A percentile compares a stretch with the other conserved stretches of the same genome.
Conservation (phyloP, 331 rosid genomes). For the Acacia pycnantha region DNA sequence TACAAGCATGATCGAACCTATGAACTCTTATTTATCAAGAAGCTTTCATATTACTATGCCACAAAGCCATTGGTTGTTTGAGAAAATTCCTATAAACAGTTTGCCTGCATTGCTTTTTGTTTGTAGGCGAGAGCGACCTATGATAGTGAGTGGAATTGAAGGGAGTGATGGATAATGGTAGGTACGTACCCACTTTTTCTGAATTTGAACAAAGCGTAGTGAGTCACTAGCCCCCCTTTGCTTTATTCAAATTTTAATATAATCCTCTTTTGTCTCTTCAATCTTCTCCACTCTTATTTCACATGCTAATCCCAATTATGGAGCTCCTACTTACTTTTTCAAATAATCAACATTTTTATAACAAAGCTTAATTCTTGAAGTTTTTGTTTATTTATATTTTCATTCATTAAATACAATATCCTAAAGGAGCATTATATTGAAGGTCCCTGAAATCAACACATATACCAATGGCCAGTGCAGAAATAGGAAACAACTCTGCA, state of each 20-base stretch:
- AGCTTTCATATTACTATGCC: too few relatives aligned
- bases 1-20: too few relatives aligned
- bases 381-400: too few relatives aligned
- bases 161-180: background rate
- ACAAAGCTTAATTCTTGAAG: too few relatives aligned
- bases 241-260: background rate
- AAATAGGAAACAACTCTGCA: background rate
- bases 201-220: background rate
- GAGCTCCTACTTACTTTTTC: background rate
- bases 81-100: background rate
- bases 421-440: background rate
- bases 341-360: too few relatives aligned
- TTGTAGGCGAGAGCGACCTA: conserved; percentile 15
- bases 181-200: background rate
- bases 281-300: background rate
- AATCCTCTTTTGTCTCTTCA: background rate
- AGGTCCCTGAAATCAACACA: background rate
- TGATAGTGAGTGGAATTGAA: background rate
- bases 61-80: background rate
- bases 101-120: background rate
- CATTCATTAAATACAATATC: too few relatives aligned
- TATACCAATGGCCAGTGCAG: background rate
- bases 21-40: too few relatives aligned
- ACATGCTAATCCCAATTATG: background rate
- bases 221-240: background rate